Conservation (phyloP, 208 protist genomes). For the Wallacemonas sp. region DNA sequence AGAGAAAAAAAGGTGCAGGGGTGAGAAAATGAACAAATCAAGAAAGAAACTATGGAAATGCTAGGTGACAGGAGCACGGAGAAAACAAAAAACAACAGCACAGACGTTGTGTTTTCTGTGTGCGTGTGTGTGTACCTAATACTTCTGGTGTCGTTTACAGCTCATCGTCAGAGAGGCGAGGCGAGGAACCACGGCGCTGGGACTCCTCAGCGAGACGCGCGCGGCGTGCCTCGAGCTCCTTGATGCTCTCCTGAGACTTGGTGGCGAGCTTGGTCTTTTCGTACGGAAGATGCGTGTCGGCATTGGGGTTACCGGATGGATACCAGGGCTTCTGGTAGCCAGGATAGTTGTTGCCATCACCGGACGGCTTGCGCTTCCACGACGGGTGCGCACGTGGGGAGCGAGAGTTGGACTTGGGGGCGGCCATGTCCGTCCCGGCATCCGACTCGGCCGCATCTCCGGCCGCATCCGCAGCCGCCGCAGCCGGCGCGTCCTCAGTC, state of each 20-base stretch:
- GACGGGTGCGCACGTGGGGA: neutral
- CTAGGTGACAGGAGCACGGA: neutral
- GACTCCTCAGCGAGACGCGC: conserved; percentile 52
- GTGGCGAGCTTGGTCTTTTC: conserved; percentile 63
- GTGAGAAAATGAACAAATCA: too few species aligned
- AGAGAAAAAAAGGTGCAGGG: too few species aligned
- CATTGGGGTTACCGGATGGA: conserved; percentile 41
- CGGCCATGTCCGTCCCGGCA: conserved; percentile 14
- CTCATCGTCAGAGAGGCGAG: conserved; percentile 28
- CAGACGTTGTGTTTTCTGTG: too few species aligned
- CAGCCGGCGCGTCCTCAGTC: too few species aligned
- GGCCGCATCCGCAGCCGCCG: neutral
- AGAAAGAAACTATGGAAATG: conserved; percentile 3
- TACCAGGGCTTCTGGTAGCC: conserved; percentile 72
- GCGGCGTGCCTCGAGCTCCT: conserved; percentile 60
- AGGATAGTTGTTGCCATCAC: conserved; percentile 5
- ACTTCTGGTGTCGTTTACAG: neutral
- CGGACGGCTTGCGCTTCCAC: conserved; percentile 18
- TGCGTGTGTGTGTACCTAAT: too few species aligned
- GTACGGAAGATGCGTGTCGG: conserved; percentile 67
- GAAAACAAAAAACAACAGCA: conserved; percentile 24
- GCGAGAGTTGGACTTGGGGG: conserved; percentile 7
- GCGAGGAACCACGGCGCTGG: conserved; percentile 38
- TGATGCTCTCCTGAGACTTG: conserved; percentile 66
- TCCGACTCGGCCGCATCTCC: conserved; percentile 4